phyloP scores from a whole-genome alignment of 306 rosid genomes.

The Fragaria ananassa region DNA sequence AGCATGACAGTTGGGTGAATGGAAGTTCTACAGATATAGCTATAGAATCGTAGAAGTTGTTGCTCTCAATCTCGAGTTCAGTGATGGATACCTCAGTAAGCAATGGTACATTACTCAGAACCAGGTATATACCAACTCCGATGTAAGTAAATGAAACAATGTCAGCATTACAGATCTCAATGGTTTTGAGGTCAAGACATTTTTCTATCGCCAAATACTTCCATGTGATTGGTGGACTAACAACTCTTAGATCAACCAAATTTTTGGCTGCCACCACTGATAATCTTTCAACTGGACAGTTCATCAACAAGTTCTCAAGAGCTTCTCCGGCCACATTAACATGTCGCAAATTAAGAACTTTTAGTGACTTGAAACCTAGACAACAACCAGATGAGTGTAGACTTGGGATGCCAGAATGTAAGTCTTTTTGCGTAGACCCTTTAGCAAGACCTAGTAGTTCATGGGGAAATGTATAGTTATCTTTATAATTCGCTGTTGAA shows the following conservation, averaged over 20 bases:
- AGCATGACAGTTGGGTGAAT: background rate
- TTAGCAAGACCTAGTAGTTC: background rate
- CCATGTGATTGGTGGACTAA: background rate
- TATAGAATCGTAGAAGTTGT: background rate
- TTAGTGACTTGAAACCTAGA: background rate
- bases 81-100: background rate
- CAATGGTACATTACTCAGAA: background rate
- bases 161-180: background rate
- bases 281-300: background rate
- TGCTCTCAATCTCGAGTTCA: background rate
- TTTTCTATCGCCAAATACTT: background rate
- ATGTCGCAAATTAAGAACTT: background rate
- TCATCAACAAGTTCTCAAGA: background rate
- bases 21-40: background rate
- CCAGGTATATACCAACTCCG: background rate
- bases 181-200: background rate
- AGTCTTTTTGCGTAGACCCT: background rate
- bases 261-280: background rate
- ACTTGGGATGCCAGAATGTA: background rate
- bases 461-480: slow-evolving; percentile 7
- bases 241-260: background rate
- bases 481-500: background rate
- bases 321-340: background rate
- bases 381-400: background rate
- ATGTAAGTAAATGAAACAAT: background rate